Evolutionary conservation across 148 eudicot species (phyloP), one percentile per base, ranked within the genome.

Genomic region (Spergularia marina): DNA sequence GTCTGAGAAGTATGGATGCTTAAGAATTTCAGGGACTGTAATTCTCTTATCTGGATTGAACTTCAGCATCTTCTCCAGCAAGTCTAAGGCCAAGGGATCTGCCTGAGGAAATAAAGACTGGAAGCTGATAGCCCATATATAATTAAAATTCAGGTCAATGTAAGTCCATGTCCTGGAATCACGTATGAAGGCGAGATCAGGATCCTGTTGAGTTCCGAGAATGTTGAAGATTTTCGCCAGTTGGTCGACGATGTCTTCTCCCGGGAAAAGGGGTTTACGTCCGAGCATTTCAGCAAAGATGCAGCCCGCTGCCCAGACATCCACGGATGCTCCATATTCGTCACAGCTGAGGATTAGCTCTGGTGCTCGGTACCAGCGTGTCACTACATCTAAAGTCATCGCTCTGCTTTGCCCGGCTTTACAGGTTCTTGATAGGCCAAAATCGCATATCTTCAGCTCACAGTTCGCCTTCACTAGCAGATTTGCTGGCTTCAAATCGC

Each of bases 361-460:
- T 20, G 72, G 72, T 34, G 72, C 72, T 4, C 4, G 3, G 49
- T 44, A 44, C 49, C 49, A 44, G 1, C 1, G 49, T 6, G 49
- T 44, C 7, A 0, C 72, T 13, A 68, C 72, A 2, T 30, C 36
- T 30, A 30, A 30, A 30, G 36, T 30, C 36, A 30, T 30, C 36
- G 36, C 36, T 30, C 36, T 30, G 36, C 36, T 30, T 30, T 30
- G 36, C 1, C 36, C 36, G 36, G 2, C 4, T 30, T 30, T 2
- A 30, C 36, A 30, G 36, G 36, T 30, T 30, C 36, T 30, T 30
- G 75, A 25, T 0, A 72, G 64, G 10, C 75, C 75, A 5, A 72
- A 72, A 39, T 72, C 75, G 11, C 75, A 72, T 72, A 72, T 72
- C 21, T 72, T 72, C 7, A 72, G 11, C 10, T 58, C 65, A 10